Conservation (phyloP, 1,139 yeast species). For the Geotrichum fermentans region DNA sequence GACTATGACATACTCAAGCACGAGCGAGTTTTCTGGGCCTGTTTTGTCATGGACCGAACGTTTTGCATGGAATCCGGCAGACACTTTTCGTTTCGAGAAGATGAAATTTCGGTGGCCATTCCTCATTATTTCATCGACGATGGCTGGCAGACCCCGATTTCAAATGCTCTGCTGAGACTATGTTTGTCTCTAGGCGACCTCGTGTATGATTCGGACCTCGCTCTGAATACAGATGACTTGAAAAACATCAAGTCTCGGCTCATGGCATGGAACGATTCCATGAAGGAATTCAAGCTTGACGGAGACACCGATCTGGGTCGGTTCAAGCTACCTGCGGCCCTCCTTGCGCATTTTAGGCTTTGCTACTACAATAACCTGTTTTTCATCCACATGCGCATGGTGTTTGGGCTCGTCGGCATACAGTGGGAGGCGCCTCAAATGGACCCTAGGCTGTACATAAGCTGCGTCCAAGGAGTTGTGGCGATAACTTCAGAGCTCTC, state of each 20-base stretch:
- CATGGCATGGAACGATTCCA: slow-evolving; percentile 23
- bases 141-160: slow-evolving; percentile 52
- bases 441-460: slow-evolving; percentile 18
- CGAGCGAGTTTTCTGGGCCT: slow-evolving; percentile 54
- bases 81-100: slow-evolving; percentile 44
- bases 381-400: slow-evolving; percentile 19
- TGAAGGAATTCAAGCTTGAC: slow-evolving; percentile 20
- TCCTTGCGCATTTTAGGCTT: slow-evolving; percentile 21
- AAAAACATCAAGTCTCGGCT: slow-evolving; percentile 18
- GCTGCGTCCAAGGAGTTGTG: slow-evolving; percentile 27
- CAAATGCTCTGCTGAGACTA: slow-evolving; percentile 37
- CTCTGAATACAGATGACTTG: slow-evolving; percentile 21
- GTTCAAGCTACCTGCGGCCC: slow-evolving; percentile 22
- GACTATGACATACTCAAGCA: slow-evolving; percentile 50
- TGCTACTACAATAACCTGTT: slow-evolving; percentile 17
- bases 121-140: slow-evolving; percentile 45
- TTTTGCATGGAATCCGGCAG: slow-evolving; percentile 55
- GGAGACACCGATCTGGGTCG: slow-evolving; percentile 21
- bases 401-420: slow-evolving; percentile 17
- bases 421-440: slow-evolving; percentile 14
- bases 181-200: slow-evolving; percentile 26
- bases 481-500: slow-evolving; percentile 39
- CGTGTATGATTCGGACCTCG: slow-evolving; percentile 24
- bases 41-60: slow-evolving; percentile 52
- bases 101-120: slow-evolving; percentile 36